These are phyloP conservation scores for Jamesozyma hellenica DNA, from an alignment of 805 yeast species.

Conservation along the genomic window DNA sequence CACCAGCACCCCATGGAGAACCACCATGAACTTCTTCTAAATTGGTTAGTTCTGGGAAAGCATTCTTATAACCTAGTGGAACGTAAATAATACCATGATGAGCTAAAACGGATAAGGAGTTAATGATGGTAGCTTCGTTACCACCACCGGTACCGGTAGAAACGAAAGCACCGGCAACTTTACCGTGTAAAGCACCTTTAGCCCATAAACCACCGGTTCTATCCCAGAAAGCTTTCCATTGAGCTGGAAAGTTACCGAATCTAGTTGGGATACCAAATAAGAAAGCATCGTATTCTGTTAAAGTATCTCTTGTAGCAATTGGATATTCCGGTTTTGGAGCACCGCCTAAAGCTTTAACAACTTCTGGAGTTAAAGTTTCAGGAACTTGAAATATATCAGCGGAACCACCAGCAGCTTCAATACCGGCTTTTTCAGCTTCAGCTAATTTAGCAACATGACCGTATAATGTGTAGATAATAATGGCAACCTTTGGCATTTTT, in stretches of 20 bases:
- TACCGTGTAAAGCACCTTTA: conserved; percentile 58
- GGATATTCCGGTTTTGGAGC: conserved; percentile 57
- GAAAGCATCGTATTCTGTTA: conserved; percentile 65
- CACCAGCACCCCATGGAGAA: conserved; percentile 82
- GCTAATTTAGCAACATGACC: conserved; percentile 70
- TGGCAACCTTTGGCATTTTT: conserved; percentile 43
- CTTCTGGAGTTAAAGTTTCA: conserved; percentile 60
- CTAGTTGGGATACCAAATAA: conserved; percentile 82
- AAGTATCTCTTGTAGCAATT: conserved; percentile 48
- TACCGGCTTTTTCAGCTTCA: conserved; percentile 56
- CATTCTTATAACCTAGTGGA: conserved; percentile 64
- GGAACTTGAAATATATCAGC: conserved; percentile 72
- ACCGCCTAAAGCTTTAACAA: conserved; percentile 51
- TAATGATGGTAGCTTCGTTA: conserved; percentile 62
- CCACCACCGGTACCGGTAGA: conserved; percentile 81
- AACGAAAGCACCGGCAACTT: conserved; percentile 63
- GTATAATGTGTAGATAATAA: conserved; percentile 71
- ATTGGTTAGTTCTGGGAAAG: conserved; percentile 43
- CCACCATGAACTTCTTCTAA: conserved; percentile 66
- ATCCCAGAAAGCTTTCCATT: conserved; percentile 69
- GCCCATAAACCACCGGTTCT: conserved; percentile 77
- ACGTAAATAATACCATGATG: conserved; percentile 78
- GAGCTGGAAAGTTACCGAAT: conserved; percentile 73
- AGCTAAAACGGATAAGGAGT: conserved; percentile 50
- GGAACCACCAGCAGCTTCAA: conserved; percentile 55